A percentile compares a stretch with the other conserved stretches of the same genome.
These are phyloP conservation scores for Hawksworthiomyces lignivorus DNA, from an alignment of 2,329 filamentous ascomycete species.

Conservation along the genomic window DNA sequence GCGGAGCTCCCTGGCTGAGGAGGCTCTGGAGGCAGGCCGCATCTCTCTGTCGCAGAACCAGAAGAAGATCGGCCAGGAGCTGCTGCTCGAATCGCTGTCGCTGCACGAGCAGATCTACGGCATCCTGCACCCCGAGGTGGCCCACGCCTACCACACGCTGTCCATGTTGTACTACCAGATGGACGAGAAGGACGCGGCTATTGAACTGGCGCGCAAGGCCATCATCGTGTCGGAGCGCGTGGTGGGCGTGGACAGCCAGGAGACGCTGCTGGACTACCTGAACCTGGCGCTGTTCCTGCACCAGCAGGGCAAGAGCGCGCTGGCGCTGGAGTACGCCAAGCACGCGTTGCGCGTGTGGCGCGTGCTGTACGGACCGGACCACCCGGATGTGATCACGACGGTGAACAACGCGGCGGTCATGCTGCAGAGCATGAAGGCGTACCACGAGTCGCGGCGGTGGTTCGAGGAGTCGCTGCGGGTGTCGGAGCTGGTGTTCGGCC, in stretches of 20 bases:
- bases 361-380: slow-evolving; percentile 85
- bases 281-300: slow-evolving; percentile 94
- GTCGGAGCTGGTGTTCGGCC: slow-evolving; percentile 84
- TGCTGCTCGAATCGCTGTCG: slow-evolving; percentile 90
- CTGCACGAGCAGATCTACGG: slow-evolving; percentile 98
- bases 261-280: slow-evolving; percentile 91
- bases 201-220: slow-evolving; percentile 92
- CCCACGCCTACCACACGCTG: slow-evolving; percentile 86
- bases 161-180: slow-evolving; percentile 95
- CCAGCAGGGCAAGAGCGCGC: slow-evolving; percentile 80
- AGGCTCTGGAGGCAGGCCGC: slow-evolving; percentile 89
- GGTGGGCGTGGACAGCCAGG: slow-evolving; percentile 83
- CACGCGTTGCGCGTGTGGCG: slow-evolving; percentile 96
- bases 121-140: slow-evolving; percentile 92
- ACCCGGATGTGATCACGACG: slow-evolving; percentile 96
- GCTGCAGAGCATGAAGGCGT: slow-evolving; percentile 91
- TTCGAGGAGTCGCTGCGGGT: slow-evolving; percentile 88
- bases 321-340: slow-evolving; percentile 79
- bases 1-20: slow-evolving; percentile 83
- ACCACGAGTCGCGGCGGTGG: slow-evolving; percentile 91
- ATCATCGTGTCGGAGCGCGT: slow-evolving; percentile 95
- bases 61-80: slow-evolving; percentile 90
- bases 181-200: slow-evolving; percentile 94
- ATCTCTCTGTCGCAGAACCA: slow-evolving; percentile 95
- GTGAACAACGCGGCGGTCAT: slow-evolving; percentile 98